Conservation (phyloP, 2,329 filamentous ascomycete genomes). For the Dactylellina cionopaga region DNA sequence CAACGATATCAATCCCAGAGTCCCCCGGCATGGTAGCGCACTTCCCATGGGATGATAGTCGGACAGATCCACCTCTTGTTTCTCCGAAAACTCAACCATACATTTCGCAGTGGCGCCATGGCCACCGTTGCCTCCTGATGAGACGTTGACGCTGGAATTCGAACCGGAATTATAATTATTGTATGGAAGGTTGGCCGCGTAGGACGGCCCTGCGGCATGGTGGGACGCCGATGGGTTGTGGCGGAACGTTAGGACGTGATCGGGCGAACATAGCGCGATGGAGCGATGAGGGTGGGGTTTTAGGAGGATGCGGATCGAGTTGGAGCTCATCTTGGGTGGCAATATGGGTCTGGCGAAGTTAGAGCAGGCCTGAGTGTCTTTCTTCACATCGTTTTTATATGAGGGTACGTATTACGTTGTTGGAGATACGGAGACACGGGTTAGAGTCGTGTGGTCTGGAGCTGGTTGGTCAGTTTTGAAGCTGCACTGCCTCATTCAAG, state of each 20-base stretch:
- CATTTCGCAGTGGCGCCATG: conserved; percentile 69
- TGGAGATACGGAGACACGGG: conserved; percentile 29
- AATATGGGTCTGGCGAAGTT: conserved; percentile 11
- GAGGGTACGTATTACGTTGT: conserved; percentile 2
- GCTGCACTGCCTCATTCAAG: conserved; percentile 21
- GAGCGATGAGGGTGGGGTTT: conserved; percentile 87
- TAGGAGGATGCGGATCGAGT: conserved; percentile 77
- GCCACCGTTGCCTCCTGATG: conserved; percentile 51
- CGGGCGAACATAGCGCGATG: conserved; percentile 82
- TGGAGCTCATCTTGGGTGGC: conserved; percentile 58
- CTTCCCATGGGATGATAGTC: conserved; percentile 81
- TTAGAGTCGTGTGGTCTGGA: conserved; percentile 39
- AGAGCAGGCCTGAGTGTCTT: background rate
- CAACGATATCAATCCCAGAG: conserved; percentile 85
- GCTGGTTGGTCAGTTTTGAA: conserved; percentile 2
- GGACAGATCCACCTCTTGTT: conserved; percentile 72
- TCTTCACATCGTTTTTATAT: conserved; percentile 25
- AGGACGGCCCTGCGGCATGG: conserved; percentile 57
- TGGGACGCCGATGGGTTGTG: conserved; percentile 72
- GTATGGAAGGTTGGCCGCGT: conserved; percentile 54
- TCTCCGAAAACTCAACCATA: conserved; percentile 84
- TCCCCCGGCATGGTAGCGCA: conserved; percentile 78
- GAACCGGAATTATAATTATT: conserved; percentile 53
- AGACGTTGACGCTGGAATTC: conserved; percentile 55
- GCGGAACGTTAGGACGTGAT: conserved; percentile 84